phyloP scores from a whole-genome alignment of 257 asterid genomes.

The Thymus mandschuricus region DNA sequence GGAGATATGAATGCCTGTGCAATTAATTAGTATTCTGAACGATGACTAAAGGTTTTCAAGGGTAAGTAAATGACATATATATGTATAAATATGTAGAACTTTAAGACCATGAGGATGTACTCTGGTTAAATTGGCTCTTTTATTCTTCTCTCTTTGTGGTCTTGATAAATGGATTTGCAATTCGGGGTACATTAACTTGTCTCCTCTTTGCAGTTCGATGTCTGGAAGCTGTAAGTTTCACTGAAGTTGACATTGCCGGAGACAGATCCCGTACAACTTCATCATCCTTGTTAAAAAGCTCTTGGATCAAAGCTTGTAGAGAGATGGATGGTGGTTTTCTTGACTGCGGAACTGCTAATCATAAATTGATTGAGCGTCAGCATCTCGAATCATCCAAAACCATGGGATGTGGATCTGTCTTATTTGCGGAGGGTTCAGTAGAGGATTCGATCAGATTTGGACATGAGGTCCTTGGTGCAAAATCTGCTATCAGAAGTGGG shows the following conservation, averaged over 20 bases:
- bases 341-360: constrained; percentile 35
- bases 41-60: background rate
- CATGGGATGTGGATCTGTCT: constrained; percentile 39
- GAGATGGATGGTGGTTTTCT: constrained; percentile 45
- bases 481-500: constrained; percentile 41
- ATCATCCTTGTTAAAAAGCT: constrained; percentile 52
- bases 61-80: background rate
- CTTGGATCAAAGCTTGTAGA: constrained; percentile 68
- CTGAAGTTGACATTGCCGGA: constrained; percentile 80
- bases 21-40: background rate
- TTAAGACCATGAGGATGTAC: constrained; percentile 5
- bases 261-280: constrained; percentile 65
- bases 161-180: background rate
- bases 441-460: constrained; percentile 52
- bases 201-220: constrained; percentile 46
- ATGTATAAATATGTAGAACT: background rate
- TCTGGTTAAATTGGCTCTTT: background rate
- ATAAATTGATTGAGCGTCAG: constrained; percentile 30
- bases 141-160: background rate
- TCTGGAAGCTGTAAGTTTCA: constrained; percentile 72
- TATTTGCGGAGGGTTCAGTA: constrained; percentile 52
- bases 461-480: constrained; percentile 44
- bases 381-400: constrained; percentile 28
- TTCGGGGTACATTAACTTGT: constrained; percentile 13
- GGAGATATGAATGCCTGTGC: background rate